Conservation (phyloP, 1,284 basidiomycete genomes). For the Ceratobasidium sp. region DNA sequence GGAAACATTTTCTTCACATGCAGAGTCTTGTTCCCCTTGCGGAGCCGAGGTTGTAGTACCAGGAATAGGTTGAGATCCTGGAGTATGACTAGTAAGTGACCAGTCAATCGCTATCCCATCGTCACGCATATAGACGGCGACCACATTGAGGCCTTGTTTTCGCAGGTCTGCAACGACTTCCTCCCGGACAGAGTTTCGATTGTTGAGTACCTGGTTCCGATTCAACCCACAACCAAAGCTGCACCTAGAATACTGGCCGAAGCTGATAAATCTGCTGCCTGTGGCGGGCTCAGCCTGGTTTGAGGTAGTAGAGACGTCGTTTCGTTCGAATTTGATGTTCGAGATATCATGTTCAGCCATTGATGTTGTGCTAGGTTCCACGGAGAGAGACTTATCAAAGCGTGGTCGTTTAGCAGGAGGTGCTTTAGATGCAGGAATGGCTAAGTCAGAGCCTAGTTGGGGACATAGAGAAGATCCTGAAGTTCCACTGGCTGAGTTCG, state of each 20-base stretch:
- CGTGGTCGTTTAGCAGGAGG: constrained; percentile 27
- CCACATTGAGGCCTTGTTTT: neutral
- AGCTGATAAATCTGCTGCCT: constrained; percentile 28
- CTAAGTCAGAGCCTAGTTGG: neutral
- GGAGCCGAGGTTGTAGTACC: neutral
- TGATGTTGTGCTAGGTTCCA: neutral
- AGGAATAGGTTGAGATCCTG: neutral
- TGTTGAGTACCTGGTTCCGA: neutral
- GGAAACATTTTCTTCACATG: too few species aligned
- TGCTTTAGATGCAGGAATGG: neutral
- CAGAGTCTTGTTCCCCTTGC: neutral
- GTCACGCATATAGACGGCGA: constrained; percentile 21
- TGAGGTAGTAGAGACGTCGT: neutral
- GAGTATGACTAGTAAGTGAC: neutral
- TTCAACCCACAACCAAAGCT: constrained; percentile 9
- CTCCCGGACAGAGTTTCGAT: neutral
- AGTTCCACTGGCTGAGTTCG: neutral
- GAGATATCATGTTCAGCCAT: neutral
- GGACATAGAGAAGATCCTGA: neutral
- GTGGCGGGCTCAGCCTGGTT: neutral
- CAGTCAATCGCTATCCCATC: constrained; percentile 36
- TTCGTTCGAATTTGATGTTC: neutral
- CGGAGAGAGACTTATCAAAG: neutral
- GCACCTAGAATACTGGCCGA: constrained; percentile 12
- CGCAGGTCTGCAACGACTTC: neutral